phyloP scores from a whole-genome alignment of 179 eudicot genomes.

The Spergularia azorica region DNA sequence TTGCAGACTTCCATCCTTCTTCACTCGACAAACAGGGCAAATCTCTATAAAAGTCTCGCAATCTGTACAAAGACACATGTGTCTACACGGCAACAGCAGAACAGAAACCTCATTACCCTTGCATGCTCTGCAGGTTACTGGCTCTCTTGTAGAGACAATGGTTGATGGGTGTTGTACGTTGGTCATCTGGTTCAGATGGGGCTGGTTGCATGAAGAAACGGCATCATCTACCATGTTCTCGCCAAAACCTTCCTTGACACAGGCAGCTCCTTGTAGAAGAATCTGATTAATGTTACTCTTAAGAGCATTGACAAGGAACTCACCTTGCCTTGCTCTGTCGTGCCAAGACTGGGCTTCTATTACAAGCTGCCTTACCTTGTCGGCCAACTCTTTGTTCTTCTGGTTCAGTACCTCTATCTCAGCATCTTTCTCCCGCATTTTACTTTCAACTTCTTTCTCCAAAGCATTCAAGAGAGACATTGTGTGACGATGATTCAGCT shows the following conservation, averaged over 20 bases:
- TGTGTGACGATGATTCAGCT: constrained; percentile 45
- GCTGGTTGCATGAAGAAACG: constrained; percentile 30
- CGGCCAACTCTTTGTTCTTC: constrained; percentile 42
- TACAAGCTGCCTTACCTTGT: constrained; percentile 37
- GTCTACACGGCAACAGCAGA: constrained; percentile 54
- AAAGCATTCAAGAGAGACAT: constrained; percentile 35
- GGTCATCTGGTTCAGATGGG: background rate
- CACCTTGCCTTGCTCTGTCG: constrained; percentile 40
- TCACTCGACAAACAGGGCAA: constrained; percentile 49
- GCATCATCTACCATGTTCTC: constrained; percentile 46
- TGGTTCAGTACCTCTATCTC: constrained; percentile 46
- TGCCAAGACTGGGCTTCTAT: constrained; percentile 50
- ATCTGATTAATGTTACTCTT: constrained; percentile 42
- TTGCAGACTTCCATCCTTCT: constrained; percentile 41
- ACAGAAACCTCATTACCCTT: constrained; percentile 37
- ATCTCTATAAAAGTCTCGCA: constrained; percentile 38
- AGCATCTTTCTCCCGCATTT: constrained; percentile 39
- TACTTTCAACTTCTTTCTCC: constrained; percentile 36
- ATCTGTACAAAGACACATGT: constrained; percentile 49
- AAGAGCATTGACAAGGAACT: constrained; percentile 37
- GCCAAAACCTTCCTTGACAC: constrained; percentile 46
- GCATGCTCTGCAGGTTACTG: constrained; percentile 43
- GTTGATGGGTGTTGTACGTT: background rate
- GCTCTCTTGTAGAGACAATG: background rate
- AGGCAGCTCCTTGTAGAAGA: constrained; percentile 31